Base-by-base conservation (phyloP, 768 basidiomycete species). In the Boletus sensibilis region DNA sequence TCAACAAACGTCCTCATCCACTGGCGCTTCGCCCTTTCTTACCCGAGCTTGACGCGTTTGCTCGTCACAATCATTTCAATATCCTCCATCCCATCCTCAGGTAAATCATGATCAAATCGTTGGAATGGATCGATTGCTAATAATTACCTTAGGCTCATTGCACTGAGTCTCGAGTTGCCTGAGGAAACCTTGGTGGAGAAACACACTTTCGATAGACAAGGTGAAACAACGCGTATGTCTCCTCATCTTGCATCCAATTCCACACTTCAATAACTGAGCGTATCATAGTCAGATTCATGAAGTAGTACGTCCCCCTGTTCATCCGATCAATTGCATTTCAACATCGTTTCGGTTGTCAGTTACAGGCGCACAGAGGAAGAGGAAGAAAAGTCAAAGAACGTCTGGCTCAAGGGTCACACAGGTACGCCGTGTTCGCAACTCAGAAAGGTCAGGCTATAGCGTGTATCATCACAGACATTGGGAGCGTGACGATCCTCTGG, bases 401-500 rank as follows among this genome's bases (percentile, higher is more conserved):
- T 85, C 23, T 84, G 81, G 81, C 66, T 84, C 6, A 84, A 82
- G 56, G 82, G 82, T 3, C 83, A 85, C 56, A 80, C 79, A 16
- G 82, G 82, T 83, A 52, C 0, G 64, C 35, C 13, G 5, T 20
- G 37, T 34, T 34, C 5, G 6, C 10, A 11, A 47, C 10, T 14
- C 16, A 4, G 25, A 25, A 16, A 21, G 20, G 34, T 2, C 1
- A 11, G 20, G 46, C 12, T 35, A 27, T 2, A 47, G 13, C 6
- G 65, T 81, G 81, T 64, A 72, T 79, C 41, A 79, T 78, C 10
- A 73, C 54, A 76, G 84, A 86, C 64, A 73, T 82, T 38, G 82
- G 82, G 4, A 76, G 74, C 6, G 69, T 86, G 43, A 83, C 82
- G 1, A 76, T 85, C 41, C 72, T 86, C 6, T 85, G 79, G 74